Base-by-base conservation (phyloP, 2,329 filamentous ascomycete species). In the Cytospora chrysosperma region DNA sequence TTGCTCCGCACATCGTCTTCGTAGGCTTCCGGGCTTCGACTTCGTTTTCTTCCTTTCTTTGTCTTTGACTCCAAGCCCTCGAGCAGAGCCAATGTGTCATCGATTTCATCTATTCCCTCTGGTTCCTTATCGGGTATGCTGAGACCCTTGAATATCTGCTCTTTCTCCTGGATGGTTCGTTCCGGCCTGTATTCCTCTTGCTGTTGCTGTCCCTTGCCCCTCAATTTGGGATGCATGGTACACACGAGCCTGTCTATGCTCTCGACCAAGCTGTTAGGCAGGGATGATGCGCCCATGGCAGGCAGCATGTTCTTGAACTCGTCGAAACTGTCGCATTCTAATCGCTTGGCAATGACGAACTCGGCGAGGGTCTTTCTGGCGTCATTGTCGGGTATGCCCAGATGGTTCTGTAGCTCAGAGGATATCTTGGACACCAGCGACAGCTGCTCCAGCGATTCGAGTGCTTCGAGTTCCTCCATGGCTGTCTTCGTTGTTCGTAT, bases 401-500 rank as follows among this genome's bases (percentile, higher is more conserved):
- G 78, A 77, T 99, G 92, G 73, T 99, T 99, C 71, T 96, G 90
- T 59, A 99, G 83, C 77, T 99, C 95, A 21, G 91, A 94, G 17
- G 93, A 93, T 70, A 99, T 92, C 76, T 94, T 97, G 57, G 92
- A 95, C 62, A 98, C 93, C 72, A 99, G 88, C 71, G 93, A 97
- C 60, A 99, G 85, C 66, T 96, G 83, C 82, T 99, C 95, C 74
- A 99, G 88, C 70, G 92, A 91, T 75, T 91, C 86, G 73, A 99
- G 88, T 70, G 92, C 91, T 75, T 91, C 86, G 69, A 99, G 85
- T 73, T 97, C 94, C 74, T 96, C 93, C 92, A 97, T 96, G 68
- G 70, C 47, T 24, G 37, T 56, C 4, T 51, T n/a, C 13, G 37
- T 30, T 34, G 15, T 15, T 27, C n/a, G 15, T 24, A 15, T 47